Evolutionary conservation across 164 flowering plant genomes (phyloP).

Genomic region (Aristolochia fimbriata): DNA sequence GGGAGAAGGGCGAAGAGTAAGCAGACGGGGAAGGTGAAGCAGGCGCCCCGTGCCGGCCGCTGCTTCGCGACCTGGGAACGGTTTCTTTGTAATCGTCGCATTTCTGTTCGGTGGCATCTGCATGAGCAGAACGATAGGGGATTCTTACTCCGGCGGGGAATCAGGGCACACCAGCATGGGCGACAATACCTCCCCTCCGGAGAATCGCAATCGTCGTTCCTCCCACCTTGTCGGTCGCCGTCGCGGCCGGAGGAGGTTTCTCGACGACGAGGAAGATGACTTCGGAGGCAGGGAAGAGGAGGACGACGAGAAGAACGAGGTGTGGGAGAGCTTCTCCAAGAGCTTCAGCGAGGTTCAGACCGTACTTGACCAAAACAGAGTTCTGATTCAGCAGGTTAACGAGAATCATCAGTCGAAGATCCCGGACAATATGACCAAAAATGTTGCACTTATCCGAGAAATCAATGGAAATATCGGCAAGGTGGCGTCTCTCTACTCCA

Average conservation of each 20-base stretch:
- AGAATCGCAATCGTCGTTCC: too few relatives aligned
- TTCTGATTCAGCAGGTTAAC: slow-evolving; percentile 46
- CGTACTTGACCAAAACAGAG: slow-evolving; percentile 48
- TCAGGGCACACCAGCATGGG: slow-evolving; percentile 19
- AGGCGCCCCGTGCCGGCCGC: too few relatives aligned
- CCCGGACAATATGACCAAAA: slow-evolving; percentile 39
- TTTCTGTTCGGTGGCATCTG: too few relatives aligned
- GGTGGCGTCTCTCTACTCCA: slow-evolving; percentile 40
- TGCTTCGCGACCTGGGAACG: too few relatives aligned
- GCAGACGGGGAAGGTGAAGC: too few relatives aligned
- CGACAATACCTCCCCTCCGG: slow-evolving; percentile 5
- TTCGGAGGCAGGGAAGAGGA: neutral
- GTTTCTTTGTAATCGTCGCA: too few relatives aligned
- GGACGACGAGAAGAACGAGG: slow-evolving; percentile 23
- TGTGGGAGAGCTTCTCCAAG: slow-evolving; percentile 33
- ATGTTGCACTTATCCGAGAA: slow-evolving; percentile 43
- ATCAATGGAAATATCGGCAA: slow-evolving; percentile 45
- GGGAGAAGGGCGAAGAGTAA: too few relatives aligned
- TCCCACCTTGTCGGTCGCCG: neutral
- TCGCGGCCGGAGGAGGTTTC: neutral
- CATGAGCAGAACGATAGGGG: neutral
- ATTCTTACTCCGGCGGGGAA: slow-evolving; percentile 14
- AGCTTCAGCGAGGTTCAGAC: slow-evolving; percentile 37
- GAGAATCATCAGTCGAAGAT: slow-evolving; percentile 55
- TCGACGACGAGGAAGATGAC: slow-evolving; percentile 1